Percentiles rank a stretch among this genome's conserved stretches.
Conservation (phyloP, 495 filamentous ascomycete species). For the Hypoxylon trugodes region DNA sequence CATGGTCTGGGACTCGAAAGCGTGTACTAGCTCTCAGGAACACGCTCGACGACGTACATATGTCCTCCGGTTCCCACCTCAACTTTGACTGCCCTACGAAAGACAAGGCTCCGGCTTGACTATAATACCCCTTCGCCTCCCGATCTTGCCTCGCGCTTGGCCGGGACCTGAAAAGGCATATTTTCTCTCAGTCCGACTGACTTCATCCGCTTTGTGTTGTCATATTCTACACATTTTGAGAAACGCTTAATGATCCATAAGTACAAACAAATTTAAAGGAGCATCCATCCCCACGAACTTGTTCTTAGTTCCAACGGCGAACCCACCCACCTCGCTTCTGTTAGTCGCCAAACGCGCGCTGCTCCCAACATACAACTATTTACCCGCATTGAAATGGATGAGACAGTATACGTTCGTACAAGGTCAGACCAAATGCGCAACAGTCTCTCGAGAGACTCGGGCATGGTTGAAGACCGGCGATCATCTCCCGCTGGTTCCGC, state of each 20-base stretch:
- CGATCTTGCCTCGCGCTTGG: conserved; percentile 35
- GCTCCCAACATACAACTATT: conserved; percentile 1
- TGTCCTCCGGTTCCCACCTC: conserved; percentile 35
- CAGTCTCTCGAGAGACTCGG: conserved; percentile 37
- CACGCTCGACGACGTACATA: conserved; percentile 38
- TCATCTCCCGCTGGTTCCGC: conserved; percentile 34
- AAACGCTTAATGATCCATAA: conserved; percentile 21
- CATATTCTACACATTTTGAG: not conserved
- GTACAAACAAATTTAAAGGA: conserved; percentile 36
- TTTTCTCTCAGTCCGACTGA: conserved; percentile 26
- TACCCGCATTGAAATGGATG: conserved; percentile 37
- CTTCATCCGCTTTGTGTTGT: conserved; percentile 3
- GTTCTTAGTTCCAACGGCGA: conserved; percentile 14
- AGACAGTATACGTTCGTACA: conserved; percentile 29
- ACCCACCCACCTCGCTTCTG: conserved; percentile 1
- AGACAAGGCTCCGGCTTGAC: conserved; percentile 39
- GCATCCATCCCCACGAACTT: conserved; percentile 27
- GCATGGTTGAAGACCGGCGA: conserved; percentile 31
- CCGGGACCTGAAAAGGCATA: conserved; percentile 41
- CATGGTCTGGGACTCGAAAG: conserved; percentile 33
- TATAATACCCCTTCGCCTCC: conserved; percentile 44
- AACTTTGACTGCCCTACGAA: conserved; percentile 24
- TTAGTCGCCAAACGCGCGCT: conserved; percentile 16
- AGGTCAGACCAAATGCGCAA: conserved; percentile 39
- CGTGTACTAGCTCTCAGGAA: conserved; percentile 32